Evolutionary conservation across 495 filamentous ascomycete species (phyloP), one percentile per base, ranked within the genome.

Genomic region (Mytilinidion resinicola): DNA sequence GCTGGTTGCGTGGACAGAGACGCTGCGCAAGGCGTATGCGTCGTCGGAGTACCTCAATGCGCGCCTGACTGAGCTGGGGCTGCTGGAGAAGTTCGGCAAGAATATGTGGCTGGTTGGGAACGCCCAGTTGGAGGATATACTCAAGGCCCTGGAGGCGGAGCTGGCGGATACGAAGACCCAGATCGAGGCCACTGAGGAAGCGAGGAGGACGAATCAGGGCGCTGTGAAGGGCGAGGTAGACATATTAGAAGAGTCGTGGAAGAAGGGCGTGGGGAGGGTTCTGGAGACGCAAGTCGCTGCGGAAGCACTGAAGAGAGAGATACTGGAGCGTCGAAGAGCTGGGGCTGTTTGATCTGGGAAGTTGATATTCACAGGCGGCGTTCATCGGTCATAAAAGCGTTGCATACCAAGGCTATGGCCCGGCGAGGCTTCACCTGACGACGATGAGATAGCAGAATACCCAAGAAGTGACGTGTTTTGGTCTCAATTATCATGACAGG

Each of bases 101-200:
- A 96, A 95, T 73, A 86, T 88, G 11, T 96, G 92, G 91, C 74
- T 97, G 54, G 78, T 95, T 10, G 85, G 83, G 7, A 97, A 97
- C 72, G 78, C 80, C 57, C 82, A 90, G 56, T 61, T 90, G 25
- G 91, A 96, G 70, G 81, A 80, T 42, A 78, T 89, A 30, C 74
- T 96, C 51, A 76, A 79, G 14, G 72, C 66, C 3, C 60, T 95
- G n/a, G 92, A 96, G 78, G 78, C 77, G 59, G 90, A 96, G 60
- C 74, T 98, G 62, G 85, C 81, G 15, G 80, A 75, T 33, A 72
- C 75, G 21, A 85, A 83, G 74, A 73, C 76, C 55, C 79, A 85
- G 66, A 77, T 86, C 54, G 89, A 93, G 70, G 67, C 78, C 20
- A 74, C 90, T 2, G 90, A 89, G 60, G 79, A 85, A 65, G 77